Base-by-base conservation (phyloP, 768 basidiomycete species). In the Leccinum broughii region DNA sequence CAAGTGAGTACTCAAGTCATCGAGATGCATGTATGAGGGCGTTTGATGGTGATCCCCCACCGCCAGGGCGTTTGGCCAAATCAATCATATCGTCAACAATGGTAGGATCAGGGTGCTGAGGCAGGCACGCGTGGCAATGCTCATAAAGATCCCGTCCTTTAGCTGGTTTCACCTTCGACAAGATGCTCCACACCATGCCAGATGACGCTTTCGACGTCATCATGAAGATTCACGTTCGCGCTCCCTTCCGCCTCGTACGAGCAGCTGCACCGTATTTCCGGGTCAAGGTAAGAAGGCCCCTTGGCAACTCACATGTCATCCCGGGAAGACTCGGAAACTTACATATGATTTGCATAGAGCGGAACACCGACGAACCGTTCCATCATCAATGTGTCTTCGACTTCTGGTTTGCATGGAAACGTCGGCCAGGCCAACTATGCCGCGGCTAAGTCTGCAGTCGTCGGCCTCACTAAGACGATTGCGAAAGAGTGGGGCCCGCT, bases 31-130 rank as follows among this genome's bases (percentile, higher is more conserved):
- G 14, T 26, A 4, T 49, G 37, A 44, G 26, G 32, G 50, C 24
- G 50, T 24, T 34, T 60, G 11, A 53, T 22, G 13, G 13, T n/a
- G 11, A 13, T 54, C 9, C 22, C 32, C 34, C 26, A n/a, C 15
- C 15, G 44, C 32, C 68, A 92, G 88, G 60, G 85, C 87, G 63
- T 93, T 86, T 64, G 92, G 91, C 26, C 89, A 91, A 70, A 86
- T 94, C 54, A 92, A 94, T 74, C 90, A 93, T 70, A 90, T 93
- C 56, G 80, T 93, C 34, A 93, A 93, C 76, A 93, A 93, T 63
- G 87, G 85, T 82, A 30, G 54, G 77, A 70, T 3, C 5, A n/a
- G 3, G 9, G 10, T 10, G 24, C 8, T 51, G 6, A 39, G 5
- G 10, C 17, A 39, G n/a, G n/a, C 11, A 14, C 32, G 4, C 2